Evolutionary conservation across 208 protist species (phyloP), one percentile per base, ranked within the genome.

Genomic region (Blechomonas ayalai): DNA sequence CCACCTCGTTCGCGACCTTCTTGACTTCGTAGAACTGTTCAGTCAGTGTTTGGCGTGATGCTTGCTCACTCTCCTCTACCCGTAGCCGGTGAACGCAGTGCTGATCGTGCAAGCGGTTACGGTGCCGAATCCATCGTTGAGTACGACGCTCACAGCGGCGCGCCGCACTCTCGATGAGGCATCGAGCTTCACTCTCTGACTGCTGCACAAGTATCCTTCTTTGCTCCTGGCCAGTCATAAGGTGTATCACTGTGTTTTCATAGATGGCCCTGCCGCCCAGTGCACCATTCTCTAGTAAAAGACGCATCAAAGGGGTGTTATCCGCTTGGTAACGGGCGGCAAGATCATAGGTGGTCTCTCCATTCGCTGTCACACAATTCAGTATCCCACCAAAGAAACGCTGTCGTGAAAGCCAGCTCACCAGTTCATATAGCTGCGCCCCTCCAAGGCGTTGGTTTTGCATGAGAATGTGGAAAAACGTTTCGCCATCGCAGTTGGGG

Each of bases 391-490:
- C 8, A 22, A 65, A 45, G 3, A 53, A 61, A 15, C 38, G 36
- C 0, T 46, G 36, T 4, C 16, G 19, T 10, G 72, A 42, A 18
- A 85, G 40, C 50, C 72, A 77, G 29, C 52, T 42, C 28, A 77
- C 34, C 12, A 84, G 47, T 35, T 77, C 47, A 8, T 58, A 13
- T 2, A 76, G 36, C 25, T 67, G 48, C 0, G 3, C 8, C 19
- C 45, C 45, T 12, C 37, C 26, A 16, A 84, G 49, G 0, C 6
- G 13, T 5, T 20, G 35, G 46, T 90, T 90, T 12, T 15, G 4
- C 44, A 85, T 40, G 16, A 90, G 47, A 9, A 48, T 20, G 24
- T 90, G 81, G 6, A 90, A 34, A 59, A 90, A 82, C 0, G 73
- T 81, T n/a, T 73, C 48, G 5, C 60, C 64, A 4, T 50, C 18